Evolutionary conservation across 2,329 filamentous ascomycete species (phyloP), one percentile per base, ranked within the genome.

Genomic region (Knoxdaviesia proteae): DNA sequence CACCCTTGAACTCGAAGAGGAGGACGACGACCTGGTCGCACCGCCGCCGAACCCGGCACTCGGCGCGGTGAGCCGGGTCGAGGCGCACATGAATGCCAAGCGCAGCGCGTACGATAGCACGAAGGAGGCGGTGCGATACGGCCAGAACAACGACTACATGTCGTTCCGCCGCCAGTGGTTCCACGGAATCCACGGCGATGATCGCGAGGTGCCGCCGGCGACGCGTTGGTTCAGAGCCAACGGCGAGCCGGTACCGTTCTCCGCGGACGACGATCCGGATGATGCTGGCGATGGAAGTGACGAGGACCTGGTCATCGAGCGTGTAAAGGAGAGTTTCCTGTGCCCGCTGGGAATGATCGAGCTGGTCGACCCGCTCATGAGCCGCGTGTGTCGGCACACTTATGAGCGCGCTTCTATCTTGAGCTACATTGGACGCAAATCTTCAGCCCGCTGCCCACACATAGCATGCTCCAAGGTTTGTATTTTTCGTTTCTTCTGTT

Each of bases 271-370:
- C 9, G 57, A 58, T 29, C 64, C 67, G 42, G 67, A 70, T 20
- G 2, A 56, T 61, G 54, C 40, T 34, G 7, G 50, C 50, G 65
- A 68, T 1, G 73, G 71, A 5, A 67, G 68, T 10, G 77, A 80
- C 43, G 77, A 81, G 20, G 81, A 87, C 37, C 63, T 87, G 30
- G 68, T 77, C 1, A 68, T 87, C 32, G 68, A 71, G 32, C 65
- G 71, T 40, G 74, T 76, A 47, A 69, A 67, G 5, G 65, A 76
- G 42, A 79, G 72, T 54, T 70, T 78, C 33, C 77, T 72, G 50
- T 87, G 81, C 51, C 79, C 80, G 0, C 56, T 87, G 20, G 80
- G 79, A 0, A 61, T 84, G 48, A 62, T 63, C 42, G 62, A 69
- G 38, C 76, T 84, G 61, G 60, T 63, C 37, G 68, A 83, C 42